Conservation (phyloP, 257 asterid species). For the Jacaranda copaia region DNA sequence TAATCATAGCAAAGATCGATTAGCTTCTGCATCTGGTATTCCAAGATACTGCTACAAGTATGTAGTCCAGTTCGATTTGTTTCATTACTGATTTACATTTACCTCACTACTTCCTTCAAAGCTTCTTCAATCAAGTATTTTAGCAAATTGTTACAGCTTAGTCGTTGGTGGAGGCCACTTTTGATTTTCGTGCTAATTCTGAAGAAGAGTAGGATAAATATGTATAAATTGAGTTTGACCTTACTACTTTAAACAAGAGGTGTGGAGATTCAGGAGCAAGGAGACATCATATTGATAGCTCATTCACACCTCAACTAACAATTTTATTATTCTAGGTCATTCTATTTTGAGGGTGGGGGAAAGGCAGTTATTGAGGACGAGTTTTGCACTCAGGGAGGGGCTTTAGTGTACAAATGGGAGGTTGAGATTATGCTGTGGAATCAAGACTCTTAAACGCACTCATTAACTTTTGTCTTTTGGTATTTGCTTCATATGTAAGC, state of each 20-base stretch:
- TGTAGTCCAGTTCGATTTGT: constrained; percentile 38
- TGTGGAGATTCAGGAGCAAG: not conserved
- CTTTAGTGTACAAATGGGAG: not conserved
- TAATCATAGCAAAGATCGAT: constrained; percentile 58
- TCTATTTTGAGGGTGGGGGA: not conserved
- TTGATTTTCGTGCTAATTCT: constrained; percentile 12
- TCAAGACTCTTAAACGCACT: not conserved
- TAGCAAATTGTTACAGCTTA: constrained; percentile 9
- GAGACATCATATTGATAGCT: constrained; percentile 1
- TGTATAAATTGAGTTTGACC: not conserved
- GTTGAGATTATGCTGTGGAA: constrained; percentile 7
- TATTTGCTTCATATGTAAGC: constrained; percentile 22
- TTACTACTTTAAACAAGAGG: constrained; percentile 3
- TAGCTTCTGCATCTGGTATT: constrained; percentile 76
- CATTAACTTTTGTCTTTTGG: constrained; percentile 17
- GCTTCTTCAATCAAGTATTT: not conserved
- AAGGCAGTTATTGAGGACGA: not conserved
- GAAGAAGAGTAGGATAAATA: not conserved
- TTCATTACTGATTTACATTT: constrained; percentile 13
- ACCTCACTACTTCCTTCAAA: not conserved
- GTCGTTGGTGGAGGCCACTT: constrained; percentile 6
- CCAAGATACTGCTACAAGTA: constrained; percentile 90
- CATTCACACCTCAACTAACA: not conserved
- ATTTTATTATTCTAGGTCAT: not conserved
- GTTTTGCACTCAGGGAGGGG: no score